phyloP scores from a whole-genome alignment of 2,329 filamentous ascomycete genomes.

The Ilyonectria sp. region DNA sequence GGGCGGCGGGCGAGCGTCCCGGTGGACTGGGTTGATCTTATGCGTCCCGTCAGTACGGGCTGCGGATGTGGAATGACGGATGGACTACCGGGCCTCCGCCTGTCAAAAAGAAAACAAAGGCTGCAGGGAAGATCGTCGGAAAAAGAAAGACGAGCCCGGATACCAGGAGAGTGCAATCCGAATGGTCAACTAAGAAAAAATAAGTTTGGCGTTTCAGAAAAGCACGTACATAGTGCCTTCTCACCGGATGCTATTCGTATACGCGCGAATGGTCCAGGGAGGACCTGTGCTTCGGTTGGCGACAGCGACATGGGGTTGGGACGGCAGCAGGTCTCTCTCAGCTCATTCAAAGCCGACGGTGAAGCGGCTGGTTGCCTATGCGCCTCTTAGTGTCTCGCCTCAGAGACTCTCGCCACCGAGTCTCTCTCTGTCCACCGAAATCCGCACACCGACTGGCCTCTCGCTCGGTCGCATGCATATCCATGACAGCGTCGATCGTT shows the following conservation, averaged over 20 bases:
- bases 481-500: neutral
- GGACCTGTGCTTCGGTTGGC: slow-evolving; percentile 19
- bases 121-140: slow-evolving; percentile 11
- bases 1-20: slow-evolving; percentile 49
- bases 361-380: slow-evolving; percentile 11
- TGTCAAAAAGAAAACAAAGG: slow-evolving; percentile 24
- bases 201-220: slow-evolving; percentile 20
- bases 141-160: slow-evolving; percentile 22
- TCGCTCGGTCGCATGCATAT: neutral
- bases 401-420: neutral
- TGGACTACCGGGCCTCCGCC: slow-evolving; percentile 30
- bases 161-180: neutral
- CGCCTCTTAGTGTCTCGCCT: neutral
- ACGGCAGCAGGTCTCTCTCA: slow-evolving; percentile 21
- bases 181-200: slow-evolving; percentile 5
- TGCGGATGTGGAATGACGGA: slow-evolving; percentile 41
- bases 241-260: slow-evolving; percentile 3
- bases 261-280: slow-evolving; percentile 3
- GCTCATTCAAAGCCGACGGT: slow-evolving; percentile 19
- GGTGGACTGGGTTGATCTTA: slow-evolving; percentile 51
- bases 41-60: slow-evolving; percentile 45
- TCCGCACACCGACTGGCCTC: slow-evolving; percentile 3
- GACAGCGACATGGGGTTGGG: slow-evolving; percentile 8
- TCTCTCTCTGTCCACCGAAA: neutral
- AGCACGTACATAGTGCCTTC: neutral